Percentiles rank a stretch among this genome's conserved stretches.
Evolutionary conservation across 768 basidiomycete genomes (phyloP).

Genomic region (Phanerodontia chrysosporium): DNA sequence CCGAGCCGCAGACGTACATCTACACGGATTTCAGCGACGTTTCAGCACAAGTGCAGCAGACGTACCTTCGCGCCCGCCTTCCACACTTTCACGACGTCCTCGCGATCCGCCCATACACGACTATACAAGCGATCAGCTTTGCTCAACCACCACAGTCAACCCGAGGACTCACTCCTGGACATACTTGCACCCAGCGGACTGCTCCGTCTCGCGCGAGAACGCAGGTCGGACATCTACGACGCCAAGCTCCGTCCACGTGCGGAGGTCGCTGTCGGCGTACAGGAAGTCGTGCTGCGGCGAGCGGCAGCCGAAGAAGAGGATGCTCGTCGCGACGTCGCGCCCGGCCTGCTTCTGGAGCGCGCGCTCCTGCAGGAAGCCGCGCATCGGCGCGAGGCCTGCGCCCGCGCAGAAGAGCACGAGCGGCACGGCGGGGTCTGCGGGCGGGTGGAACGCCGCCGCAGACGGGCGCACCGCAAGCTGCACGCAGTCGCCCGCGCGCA

Average conservation of each 20-base stretch:
- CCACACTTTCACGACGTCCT: slow-evolving; percentile 28
- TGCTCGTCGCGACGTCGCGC: slow-evolving; percentile 36
- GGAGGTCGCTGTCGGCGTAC: slow-evolving; percentile 38
- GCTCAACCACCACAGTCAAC: background rate
- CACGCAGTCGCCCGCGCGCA: slow-evolving; percentile 35
- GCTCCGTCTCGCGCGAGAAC: slow-evolving; percentile 21
- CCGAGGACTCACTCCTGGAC: slow-evolving; percentile 14
- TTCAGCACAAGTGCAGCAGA: background rate
- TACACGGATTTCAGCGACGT: background rate
- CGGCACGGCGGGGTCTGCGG: slow-evolving; percentile 33
- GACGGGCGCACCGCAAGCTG: slow-evolving; percentile 39
- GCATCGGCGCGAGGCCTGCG: slow-evolving; percentile 46
- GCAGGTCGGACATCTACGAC: slow-evolving; percentile 40
- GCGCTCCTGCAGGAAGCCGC: slow-evolving; percentile 48
- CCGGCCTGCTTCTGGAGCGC: slow-evolving; percentile 40
- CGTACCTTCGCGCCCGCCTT: slow-evolving; percentile 30
- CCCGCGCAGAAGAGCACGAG: slow-evolving; percentile 46
- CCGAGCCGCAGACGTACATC: slow-evolving; percentile 8
- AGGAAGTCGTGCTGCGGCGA: slow-evolving; percentile 38
- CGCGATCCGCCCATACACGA: slow-evolving; percentile 36
- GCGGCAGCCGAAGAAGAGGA: slow-evolving; percentile 49
- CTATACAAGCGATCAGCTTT: slow-evolving; percentile 16
- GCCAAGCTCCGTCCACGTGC: slow-evolving; percentile 37
- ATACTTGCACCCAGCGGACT: slow-evolving; percentile 12
- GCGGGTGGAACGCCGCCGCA: slow-evolving; percentile 37